These are phyloP conservation scores for Pulveroboletus ravenelii DNA, from an alignment of 768 basidiomycete species.

Conservation along the genomic window DNA sequence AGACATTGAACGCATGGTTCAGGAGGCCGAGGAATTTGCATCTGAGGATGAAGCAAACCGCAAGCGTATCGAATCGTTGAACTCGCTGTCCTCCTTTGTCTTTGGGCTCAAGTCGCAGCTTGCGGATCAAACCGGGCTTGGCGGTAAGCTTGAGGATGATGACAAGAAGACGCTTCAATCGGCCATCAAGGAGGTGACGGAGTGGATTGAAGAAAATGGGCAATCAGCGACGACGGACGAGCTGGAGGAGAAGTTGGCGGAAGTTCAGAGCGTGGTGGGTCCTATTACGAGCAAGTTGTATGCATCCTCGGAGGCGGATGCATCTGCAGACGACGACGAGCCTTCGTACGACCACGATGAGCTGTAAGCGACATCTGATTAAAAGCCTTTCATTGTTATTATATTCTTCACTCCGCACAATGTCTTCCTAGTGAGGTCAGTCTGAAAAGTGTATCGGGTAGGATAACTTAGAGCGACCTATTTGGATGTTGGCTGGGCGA, in stretches of 20 bases:
- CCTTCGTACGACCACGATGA: slow-evolving; percentile 49
- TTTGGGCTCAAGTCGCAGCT: slow-evolving; percentile 87
- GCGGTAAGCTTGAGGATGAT: slow-evolving; percentile 76
- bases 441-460: not conserved
- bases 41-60: slow-evolving; percentile 74
- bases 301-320: slow-evolving; percentile 37
- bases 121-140: slow-evolving; percentile 82
- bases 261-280: slow-evolving; percentile 69
- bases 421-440: not conserved
- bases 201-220: slow-evolving; percentile 89
- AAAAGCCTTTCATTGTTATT: slow-evolving; percentile 6
- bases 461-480: slow-evolving; percentile 16
- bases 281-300: slow-evolving; percentile 88
- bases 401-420: not conserved
- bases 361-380: slow-evolving; percentile 32
- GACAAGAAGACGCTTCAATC: slow-evolving; percentile 82
- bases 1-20: slow-evolving; percentile 95
- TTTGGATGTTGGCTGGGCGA: not conserved
- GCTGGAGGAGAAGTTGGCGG: slow-evolving; percentile 82
- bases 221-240: slow-evolving; percentile 76
- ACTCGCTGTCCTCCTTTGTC: slow-evolving; percentile 74
- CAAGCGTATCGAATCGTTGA: slow-evolving; percentile 82
- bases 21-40: slow-evolving; percentile 88
- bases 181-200: slow-evolving; percentile 81
- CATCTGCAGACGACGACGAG: slow-evolving; percentile 38